Evolutionary conservation across 805 yeast genomes (phyloP), one percentile per base, ranked within the genome.

Genomic region (Suhomyces canberraensis): DNA sequence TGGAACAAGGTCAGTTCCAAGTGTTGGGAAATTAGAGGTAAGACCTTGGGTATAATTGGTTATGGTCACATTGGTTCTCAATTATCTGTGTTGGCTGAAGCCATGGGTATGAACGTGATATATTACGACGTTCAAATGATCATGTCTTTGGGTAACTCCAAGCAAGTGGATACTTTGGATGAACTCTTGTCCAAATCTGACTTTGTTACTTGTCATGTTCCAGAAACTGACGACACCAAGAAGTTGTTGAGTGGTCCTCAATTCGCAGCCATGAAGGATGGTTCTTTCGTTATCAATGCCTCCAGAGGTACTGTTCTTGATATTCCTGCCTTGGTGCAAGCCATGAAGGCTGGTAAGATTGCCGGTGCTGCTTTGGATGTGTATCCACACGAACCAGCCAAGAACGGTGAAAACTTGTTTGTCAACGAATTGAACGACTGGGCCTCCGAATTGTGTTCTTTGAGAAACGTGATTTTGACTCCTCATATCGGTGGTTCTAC

Each of bases 401-500:
- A 88, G 71, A 93, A 93, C 58, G 98, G 98, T 55, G 87, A 83
- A 46, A 81, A 76, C 44, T 66, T 78, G 50, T 93, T 90, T 71
- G 70, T 58, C 52, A 75, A 84, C 60, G 75, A 75, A 28, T 75
- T 93, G 59, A 91, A 91, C 68, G 51, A 69, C 28, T 93, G 96
- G 90, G 76, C 85, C 45, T 71, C 86, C 22, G 96, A 90, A 60
- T 76, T 93, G 52, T 75, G 80, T 50, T 69, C 84, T 8, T 75
- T 89, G 60, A 80, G 90, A 69, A 93, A 93, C 67, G 79, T 91
- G 44, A 89, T 93, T 48, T 75, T 93, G 56, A 83, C 98, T 37
- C 98, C 98, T 22, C 98, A 93, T 61, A 93, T 93, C 52, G 98
- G 98, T 69, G 98, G 98, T 50, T 89, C 97, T 35, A 93, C 98